Percentiles rank a stretch among this genome's conserved stretches.
phyloP scores from a whole-genome alignment of 2,329 filamentous ascomycete genomes.

The Fusarium newnesense region DNA sequence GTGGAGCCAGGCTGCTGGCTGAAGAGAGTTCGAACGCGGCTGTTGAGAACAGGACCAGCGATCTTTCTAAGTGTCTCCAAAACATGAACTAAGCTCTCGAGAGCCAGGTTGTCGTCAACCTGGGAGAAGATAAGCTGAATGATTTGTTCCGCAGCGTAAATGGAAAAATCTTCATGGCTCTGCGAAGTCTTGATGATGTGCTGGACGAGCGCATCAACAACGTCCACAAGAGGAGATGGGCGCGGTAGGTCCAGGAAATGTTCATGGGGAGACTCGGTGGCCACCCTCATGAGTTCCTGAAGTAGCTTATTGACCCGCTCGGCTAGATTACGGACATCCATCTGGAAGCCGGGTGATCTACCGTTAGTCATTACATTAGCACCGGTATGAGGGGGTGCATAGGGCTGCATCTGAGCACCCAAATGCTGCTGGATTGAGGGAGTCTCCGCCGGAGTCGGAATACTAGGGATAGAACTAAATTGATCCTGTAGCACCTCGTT shows the following conservation, averaged over 20 bases:
- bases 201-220: slow-evolving; percentile 70
- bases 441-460: slow-evolving; percentile 70
- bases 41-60: slow-evolving; percentile 63
- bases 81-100: slow-evolving; percentile 72
- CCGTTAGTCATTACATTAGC: slow-evolving; percentile 58
- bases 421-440: slow-evolving; percentile 63
- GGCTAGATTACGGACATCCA: slow-evolving; percentile 63
- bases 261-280: slow-evolving; percentile 64
- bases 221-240: slow-evolving; percentile 68
- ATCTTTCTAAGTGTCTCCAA: slow-evolving; percentile 71
- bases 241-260: slow-evolving; percentile 70
- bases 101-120: slow-evolving; percentile 64
- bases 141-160: slow-evolving; percentile 70
- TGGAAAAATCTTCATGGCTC: slow-evolving; percentile 68
- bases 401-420: slow-evolving; percentile 64
- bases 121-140: slow-evolving; percentile 65
- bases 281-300: slow-evolving; percentile 65
- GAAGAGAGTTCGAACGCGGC: slow-evolving; percentile 66
- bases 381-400: slow-evolving; percentile 62
- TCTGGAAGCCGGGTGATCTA: slow-evolving; percentile 57
- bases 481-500: slow-evolving; percentile 73
- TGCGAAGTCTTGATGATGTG: slow-evolving; percentile 72
- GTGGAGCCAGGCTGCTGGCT: slow-evolving; percentile 65
- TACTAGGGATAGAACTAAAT: slow-evolving; percentile 65
- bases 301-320: slow-evolving; percentile 69